A percentile compares a stretch with the other conserved stretches of the same genome.
Evolutionary conservation across 495 filamentous ascomycete species (phyloP).

Genomic region (Hapsidospora chrysogenum): DNA sequence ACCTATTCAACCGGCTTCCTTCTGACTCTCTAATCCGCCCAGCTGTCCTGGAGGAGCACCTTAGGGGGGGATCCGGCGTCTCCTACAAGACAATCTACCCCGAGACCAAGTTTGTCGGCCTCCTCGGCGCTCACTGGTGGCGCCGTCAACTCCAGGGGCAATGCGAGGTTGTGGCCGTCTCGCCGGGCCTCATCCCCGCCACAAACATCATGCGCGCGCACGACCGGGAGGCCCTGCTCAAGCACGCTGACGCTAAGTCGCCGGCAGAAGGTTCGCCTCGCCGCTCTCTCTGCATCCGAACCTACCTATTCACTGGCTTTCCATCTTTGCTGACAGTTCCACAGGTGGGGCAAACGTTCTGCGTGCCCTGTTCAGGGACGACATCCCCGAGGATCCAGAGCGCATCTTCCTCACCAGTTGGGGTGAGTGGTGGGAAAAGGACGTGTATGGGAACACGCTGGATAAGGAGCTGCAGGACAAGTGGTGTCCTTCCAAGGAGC

Average conservation of each 20-base stretch:
- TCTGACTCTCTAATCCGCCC: neutral
- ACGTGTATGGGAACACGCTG: slow-evolving; percentile 15
- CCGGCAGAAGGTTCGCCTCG: slow-evolving; percentile 21
- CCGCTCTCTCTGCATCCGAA: neutral
- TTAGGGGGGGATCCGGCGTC: slow-evolving; percentile 13
- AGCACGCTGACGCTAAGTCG: slow-evolving; percentile 20
- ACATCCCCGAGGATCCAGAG: slow-evolving; percentile 26
- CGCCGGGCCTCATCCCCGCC: slow-evolving; percentile 22
- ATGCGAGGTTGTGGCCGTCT: slow-evolving; percentile 24
- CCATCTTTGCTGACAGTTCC: neutral
- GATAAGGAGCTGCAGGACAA: slow-evolving; percentile 25
- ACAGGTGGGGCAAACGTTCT: slow-evolving; percentile 22
- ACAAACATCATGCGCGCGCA: slow-evolving; percentile 14
- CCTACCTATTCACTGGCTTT: neutral
- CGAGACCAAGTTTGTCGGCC: slow-evolving; percentile 24
- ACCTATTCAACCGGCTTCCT: neutral
- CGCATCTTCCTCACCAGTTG: slow-evolving; percentile 29
- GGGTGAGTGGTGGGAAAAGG: slow-evolving; percentile 31
- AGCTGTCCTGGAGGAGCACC: slow-evolving; percentile 13
- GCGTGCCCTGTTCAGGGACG: slow-evolving; percentile 20
- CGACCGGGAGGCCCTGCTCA: slow-evolving; percentile 4
- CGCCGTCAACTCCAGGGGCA: slow-evolving; percentile 21
- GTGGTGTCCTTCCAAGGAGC: slow-evolving; percentile 23
- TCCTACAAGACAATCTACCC: slow-evolving; percentile 10
- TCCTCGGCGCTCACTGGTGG: slow-evolving; percentile 31